phyloP scores from a whole-genome alignment of 345 rosid species.

The Sapria himalayana region DNA sequence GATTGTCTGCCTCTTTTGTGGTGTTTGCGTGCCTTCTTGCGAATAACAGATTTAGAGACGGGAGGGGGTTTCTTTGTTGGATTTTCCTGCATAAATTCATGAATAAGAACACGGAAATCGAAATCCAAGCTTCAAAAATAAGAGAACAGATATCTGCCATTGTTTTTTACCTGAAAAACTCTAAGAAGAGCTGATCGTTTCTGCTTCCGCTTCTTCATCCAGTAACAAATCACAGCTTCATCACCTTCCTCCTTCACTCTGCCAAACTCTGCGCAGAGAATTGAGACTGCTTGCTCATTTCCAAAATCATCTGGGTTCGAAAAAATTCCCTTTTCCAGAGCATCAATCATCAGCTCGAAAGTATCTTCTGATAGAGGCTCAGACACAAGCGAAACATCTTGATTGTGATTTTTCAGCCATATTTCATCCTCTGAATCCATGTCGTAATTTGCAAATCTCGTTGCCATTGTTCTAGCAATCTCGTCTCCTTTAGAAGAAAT shows the following conservation, averaged over 20 bases:
- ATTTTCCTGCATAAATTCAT: conserved; percentile 22
- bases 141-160: background rate
- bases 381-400: conserved; percentile 13
- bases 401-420: conserved; percentile 55
- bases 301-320: conserved; percentile 30
- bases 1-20: conserved; percentile 69
- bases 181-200: conserved; percentile 38
- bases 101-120: background rate
- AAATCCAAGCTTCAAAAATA: background rate
- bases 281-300: conserved; percentile 29
- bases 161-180: conserved; percentile 63
- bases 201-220: conserved; percentile 58
- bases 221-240: conserved; percentile 58
- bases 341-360: conserved; percentile 81
- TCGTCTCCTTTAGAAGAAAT: conserved; percentile 41
- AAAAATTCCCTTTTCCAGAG: conserved; percentile 55
- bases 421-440: conserved; percentile 89
- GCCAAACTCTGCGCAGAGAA: conserved; percentile 26
- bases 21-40: conserved; percentile 66
- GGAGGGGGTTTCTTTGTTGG: conserved; percentile 39
- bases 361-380: conserved; percentile 30
- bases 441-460: conserved; percentile 48
- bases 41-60: conserved; percentile 36
- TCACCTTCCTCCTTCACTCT: conserved; percentile 35
- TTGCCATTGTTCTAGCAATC: conserved; percentile 59